phyloP scores from a whole-genome alignment of 441 rosid genomes.

The Populus hybrid region DNA sequence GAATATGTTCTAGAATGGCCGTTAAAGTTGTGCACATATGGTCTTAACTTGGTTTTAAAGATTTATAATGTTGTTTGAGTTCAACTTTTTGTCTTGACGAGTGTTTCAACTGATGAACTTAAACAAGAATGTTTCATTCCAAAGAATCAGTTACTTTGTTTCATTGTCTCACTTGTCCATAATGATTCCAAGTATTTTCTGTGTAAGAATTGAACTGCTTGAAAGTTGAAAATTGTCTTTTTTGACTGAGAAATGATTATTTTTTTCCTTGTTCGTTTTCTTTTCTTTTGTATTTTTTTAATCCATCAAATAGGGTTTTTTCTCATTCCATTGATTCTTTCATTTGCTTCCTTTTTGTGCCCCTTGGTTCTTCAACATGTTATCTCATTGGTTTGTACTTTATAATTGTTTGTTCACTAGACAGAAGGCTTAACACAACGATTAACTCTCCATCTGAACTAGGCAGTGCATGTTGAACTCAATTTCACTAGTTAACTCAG shows the following conservation, averaged over 20 bases:
- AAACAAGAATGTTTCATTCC: neutral
- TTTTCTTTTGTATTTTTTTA: neutral
- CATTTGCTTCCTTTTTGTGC: neutral
- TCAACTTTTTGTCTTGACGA: neutral
- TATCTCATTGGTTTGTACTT: neutral
- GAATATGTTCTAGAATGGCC: constrained; percentile 1
- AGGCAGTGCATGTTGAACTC: neutral
- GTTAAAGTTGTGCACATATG: neutral
- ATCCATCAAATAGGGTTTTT: neutral
- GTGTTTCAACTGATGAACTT: neutral
- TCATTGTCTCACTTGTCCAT: neutral
- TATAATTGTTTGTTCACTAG: neutral
- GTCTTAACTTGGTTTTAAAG: neutral
- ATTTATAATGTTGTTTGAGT: neutral
- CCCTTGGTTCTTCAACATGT: neutral
- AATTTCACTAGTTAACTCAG: neutral
- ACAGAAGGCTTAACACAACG: neutral
- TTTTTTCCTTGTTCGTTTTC: neutral
- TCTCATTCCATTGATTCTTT: neutral
- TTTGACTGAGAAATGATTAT: neutral
- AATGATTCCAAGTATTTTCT: neutral
- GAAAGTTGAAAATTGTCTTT: neutral
- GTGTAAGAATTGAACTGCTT: constrained; percentile 2
- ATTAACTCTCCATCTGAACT: neutral
- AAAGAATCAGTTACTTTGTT: neutral